A percentile compares a stretch with the other conserved stretches of the same genome.
These are phyloP conservation scores for Neovahlkampfia damariscottae DNA, from an alignment of 78 protist species.

Conservation along the genomic window DNA sequence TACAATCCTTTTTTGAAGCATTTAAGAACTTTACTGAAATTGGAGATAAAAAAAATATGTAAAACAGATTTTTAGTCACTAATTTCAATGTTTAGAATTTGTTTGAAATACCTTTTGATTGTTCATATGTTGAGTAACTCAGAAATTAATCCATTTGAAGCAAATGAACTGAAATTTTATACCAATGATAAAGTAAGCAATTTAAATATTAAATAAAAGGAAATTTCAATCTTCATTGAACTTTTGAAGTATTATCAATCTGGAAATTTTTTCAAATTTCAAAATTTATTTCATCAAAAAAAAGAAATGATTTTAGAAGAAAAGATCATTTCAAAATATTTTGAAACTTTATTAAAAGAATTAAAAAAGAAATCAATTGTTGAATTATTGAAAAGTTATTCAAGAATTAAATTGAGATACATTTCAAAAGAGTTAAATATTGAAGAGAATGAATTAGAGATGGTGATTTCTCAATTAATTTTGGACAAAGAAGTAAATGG, in stretches of 20 bases:
- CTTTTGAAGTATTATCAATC: constrained; percentile 36
- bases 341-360: constrained; percentile 51
- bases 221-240: constrained; percentile 76
- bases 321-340: constrained; percentile 63
- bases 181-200: no score
- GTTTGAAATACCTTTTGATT: constrained; percentile 64
- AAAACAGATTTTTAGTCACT: no score
- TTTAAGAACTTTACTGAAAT: constrained; percentile 89
- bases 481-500: constrained; percentile 66
- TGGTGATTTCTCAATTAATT: constrained; percentile 64
- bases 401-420: constrained; percentile 61
- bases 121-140: constrained; percentile 61
- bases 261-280: constrained; percentile 69
- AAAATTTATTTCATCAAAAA: constrained; percentile 46
- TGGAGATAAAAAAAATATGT: constrained; percentile 51
- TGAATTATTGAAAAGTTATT: constrained; percentile 79
- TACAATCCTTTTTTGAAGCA: constrained; percentile 88
- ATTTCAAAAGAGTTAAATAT: constrained; percentile 66
- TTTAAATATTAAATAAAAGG: constrained; percentile 76
- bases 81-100: constrained; percentile 67
- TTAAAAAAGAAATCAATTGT: constrained; percentile 41
- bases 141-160: constrained; percentile 78
- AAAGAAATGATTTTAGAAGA: constrained; percentile 67
- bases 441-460: constrained; percentile 59
- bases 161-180: constrained; percentile 84